Conservation (phyloP, 768 basidiomycete genomes). For the Mrakia blollopis region DNA sequence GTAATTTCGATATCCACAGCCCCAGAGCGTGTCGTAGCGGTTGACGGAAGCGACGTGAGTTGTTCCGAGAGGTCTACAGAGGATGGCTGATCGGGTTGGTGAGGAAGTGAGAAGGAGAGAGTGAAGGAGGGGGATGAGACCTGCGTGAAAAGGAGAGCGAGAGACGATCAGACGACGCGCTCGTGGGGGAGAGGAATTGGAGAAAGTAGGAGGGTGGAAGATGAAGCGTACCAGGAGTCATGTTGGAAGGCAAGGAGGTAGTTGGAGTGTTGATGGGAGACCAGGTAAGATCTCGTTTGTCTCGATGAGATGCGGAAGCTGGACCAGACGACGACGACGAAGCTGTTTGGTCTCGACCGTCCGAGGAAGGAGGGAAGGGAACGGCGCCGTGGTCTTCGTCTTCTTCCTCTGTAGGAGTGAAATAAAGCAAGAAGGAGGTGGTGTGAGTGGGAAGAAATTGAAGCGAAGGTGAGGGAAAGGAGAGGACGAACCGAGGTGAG, state of each 20-base stretch:
- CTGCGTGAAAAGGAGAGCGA: neutral
- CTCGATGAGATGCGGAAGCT: neutral
- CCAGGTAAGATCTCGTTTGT: conserved; percentile 17
- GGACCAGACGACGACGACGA: neutral
- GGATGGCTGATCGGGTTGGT: conserved; percentile 20
- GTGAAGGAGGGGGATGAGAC: conserved; percentile 21
- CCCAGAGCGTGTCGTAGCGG: conserved; percentile 18
- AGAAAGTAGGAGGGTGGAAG: neutral
- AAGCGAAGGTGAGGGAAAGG: neutral
- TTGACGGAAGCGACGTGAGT: conserved; percentile 11
- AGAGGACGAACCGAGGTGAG: conserved; percentile 12
- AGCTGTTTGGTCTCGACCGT: neutral
- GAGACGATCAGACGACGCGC: neutral
- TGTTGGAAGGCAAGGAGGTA: conserved; percentile 7
- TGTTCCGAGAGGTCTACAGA: conserved; percentile 12
- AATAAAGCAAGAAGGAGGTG: neutral
- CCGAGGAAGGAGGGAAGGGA: neutral
- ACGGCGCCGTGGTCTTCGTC: neutral
- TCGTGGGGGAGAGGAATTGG: neutral
- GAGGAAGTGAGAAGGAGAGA: neutral
- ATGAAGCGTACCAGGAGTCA: conserved; percentile 29
- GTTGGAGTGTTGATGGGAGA: neutral
- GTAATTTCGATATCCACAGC: conserved; percentile 30
- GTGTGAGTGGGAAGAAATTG: neutral
- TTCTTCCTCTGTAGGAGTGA: neutral